Percentiles rank a stretch among this genome's conserved stretches.
phyloP scores from a whole-genome alignment of 768 basidiomycete genomes.

The Boletus rubroflammeus region DNA sequence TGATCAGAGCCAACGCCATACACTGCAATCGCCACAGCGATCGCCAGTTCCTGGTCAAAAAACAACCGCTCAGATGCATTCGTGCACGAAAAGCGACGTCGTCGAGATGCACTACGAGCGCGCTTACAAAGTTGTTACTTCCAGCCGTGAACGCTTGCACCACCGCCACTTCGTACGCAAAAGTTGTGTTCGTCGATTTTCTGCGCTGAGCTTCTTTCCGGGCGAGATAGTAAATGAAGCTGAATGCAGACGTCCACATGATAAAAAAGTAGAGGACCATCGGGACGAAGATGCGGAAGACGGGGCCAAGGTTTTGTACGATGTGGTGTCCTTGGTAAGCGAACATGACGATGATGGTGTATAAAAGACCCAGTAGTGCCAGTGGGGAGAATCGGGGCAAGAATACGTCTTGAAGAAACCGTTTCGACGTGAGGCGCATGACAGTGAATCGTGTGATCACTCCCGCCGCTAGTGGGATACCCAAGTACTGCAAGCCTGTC shows the following conservation, averaged over 20 bases:
- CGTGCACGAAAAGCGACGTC: neutral
- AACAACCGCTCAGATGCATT: neutral
- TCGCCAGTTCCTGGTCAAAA: constrained; percentile 63
- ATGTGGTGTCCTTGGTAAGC: constrained; percentile 70
- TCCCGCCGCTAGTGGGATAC: constrained; percentile 74
- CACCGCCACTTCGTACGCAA: constrained; percentile 68
- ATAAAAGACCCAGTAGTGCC: constrained; percentile 71
- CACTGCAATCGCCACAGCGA: constrained; percentile 74
- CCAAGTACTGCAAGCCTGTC: constrained; percentile 56
- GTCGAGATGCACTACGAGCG: neutral
- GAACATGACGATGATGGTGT: constrained; percentile 77
- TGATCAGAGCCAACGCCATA: constrained; percentile 78
- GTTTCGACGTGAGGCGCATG: constrained; percentile 41
- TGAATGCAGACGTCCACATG: constrained; percentile 70
- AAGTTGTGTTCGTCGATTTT: constrained; percentile 9
- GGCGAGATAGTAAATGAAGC: constrained; percentile 47
- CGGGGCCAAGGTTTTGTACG: constrained; percentile 66
- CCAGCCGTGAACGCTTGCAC: constrained; percentile 78
- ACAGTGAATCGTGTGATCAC: constrained; percentile 61
- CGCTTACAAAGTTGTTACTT: constrained; percentile 70
- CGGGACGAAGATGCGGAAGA: constrained; percentile 80
- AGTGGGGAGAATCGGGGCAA: constrained; percentile 67
- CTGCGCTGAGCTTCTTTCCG: constrained; percentile 27
- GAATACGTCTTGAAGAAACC: constrained; percentile 55
- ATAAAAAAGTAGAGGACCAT: constrained; percentile 74